Percentiles rank a stretch among this genome's conserved stretches.
Evolutionary conservation across 2,329 filamentous ascomycete genomes (phyloP).

Genomic region (Zasmidium citrigriseum): DNA sequence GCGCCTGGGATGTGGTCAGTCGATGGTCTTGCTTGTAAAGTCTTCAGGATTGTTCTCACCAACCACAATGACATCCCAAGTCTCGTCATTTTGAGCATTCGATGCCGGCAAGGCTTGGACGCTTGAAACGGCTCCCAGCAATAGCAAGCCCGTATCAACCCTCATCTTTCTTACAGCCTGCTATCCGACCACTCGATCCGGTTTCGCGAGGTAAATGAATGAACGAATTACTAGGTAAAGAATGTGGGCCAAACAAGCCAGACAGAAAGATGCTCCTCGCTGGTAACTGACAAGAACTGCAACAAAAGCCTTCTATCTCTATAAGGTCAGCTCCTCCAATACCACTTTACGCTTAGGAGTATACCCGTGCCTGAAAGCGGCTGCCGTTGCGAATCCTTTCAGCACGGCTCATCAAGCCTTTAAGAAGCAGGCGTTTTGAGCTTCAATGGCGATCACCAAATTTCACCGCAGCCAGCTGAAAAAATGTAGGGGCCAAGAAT

Average conservation of each 20-base stretch:
- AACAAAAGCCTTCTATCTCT: neutral
- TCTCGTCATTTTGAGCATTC: neutral
- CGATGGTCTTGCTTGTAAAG: neutral
- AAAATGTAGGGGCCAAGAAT: neutral
- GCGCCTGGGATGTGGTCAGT: slow-evolving; percentile 33
- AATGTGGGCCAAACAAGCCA: neutral
- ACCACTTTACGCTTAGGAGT: neutral
- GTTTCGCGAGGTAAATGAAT: neutral
- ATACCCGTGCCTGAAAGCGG: neutral
- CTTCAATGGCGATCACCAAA: neutral
- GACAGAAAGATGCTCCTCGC: neutral
- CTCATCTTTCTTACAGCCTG: neutral
- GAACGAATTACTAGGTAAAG: neutral
- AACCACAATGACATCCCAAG: slow-evolving; percentile 8
- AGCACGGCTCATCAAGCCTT: neutral
- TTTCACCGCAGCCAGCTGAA: neutral
- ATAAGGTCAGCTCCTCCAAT: neutral
- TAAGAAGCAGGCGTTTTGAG: neutral
- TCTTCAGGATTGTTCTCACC: neutral
- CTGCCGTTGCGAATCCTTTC: neutral
- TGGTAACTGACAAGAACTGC: neutral
- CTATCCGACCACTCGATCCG: neutral
- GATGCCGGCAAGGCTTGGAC: slow-evolving; percentile 1
- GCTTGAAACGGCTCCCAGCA: neutral
- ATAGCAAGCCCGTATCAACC: neutral